Evolutionary conservation across 768 basidiomycete species (phyloP).

Genomic region (Boletus bicolor): DNA sequence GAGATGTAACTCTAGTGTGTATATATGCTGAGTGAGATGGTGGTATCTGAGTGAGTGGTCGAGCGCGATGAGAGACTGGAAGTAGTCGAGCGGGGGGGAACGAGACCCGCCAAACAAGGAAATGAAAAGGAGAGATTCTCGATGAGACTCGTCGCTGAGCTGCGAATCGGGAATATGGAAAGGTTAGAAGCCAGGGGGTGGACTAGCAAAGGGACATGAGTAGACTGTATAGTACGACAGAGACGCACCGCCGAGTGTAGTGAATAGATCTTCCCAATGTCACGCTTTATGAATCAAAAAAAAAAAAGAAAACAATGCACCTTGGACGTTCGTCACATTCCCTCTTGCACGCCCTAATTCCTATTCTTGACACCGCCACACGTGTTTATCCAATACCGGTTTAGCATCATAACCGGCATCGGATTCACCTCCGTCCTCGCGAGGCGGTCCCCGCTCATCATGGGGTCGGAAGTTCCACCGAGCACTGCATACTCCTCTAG

Average conservation of each 20-base stretch:
- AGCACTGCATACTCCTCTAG: not conserved
- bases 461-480: no score
- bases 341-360: not conserved
- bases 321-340: not conserved
- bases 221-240: no score
- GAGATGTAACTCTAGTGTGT: not conserved
- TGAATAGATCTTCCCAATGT: not conserved
- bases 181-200: not conserved
- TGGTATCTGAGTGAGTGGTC: not conserved
- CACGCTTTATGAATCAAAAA: constrained; percentile 1
- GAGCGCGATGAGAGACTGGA: no score
- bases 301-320: not conserved
- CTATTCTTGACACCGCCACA: constrained; percentile 1
- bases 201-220: not conserved
- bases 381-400: not conserved
- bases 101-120: constrained; percentile 1
- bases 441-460: no score
- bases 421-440: not conserved
- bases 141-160: not conserved
- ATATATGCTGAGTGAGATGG: constrained; percentile 3
- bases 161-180: constrained; percentile 15
- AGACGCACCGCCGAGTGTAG: not conserved
- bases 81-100: no score
- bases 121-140: constrained; percentile 12
- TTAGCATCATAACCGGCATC: constrained; percentile 1